Evolutionary conservation across 805 yeast species (phyloP).

Genomic region (Spathaspora arborariae): DNA sequence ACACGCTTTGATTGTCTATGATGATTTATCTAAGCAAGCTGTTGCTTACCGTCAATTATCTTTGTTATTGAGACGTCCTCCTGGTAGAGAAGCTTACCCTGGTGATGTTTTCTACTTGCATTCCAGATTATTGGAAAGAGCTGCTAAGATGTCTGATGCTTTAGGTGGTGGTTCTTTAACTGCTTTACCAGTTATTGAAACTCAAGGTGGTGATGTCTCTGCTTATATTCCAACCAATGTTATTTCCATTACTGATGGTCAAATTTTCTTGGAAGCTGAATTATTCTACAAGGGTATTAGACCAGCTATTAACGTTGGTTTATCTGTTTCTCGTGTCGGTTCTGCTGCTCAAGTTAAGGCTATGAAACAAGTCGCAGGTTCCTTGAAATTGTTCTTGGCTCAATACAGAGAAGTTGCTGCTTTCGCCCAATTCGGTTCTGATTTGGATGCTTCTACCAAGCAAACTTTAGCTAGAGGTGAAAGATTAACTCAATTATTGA

Average conservation of each 20-base stretch:
- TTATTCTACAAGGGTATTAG: constrained; percentile 99
- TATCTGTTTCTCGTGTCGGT: constrained; percentile 99
- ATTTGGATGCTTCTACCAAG: constrained; percentile 99
- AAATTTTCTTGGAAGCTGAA: constrained; percentile 98
- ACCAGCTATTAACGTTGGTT: constrained; percentile 99
- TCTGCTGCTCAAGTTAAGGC: constrained; percentile 99
- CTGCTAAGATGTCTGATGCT: constrained; percentile 91
- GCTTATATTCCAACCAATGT: constrained; percentile 98
- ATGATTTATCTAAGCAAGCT: constrained; percentile 98
- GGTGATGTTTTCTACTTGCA: constrained; percentile 96
- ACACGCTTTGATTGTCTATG: constrained; percentile 95
- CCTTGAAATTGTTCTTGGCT: constrained; percentile 99
- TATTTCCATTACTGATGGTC: constrained; percentile 96
- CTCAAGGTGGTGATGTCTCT: constrained; percentile 99
- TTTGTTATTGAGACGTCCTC: constrained; percentile 93
- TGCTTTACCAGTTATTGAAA: constrained; percentile 94
- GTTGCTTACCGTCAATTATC: constrained; percentile 99
- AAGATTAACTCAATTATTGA: constrained; percentile 97
- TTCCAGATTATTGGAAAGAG: constrained; percentile 94
- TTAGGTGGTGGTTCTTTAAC: constrained; percentile 93
- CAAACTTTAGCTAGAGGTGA: constrained; percentile 99
- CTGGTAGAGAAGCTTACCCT: constrained; percentile 96
- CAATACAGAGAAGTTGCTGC: constrained; percentile 99
- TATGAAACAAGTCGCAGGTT: constrained; percentile 99
- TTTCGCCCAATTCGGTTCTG: constrained; percentile 99